Evolutionary conservation across 1,284 basidiomycete genomes (phyloP).

Genomic region (Cutaneotrichosporon sp.): DNA sequence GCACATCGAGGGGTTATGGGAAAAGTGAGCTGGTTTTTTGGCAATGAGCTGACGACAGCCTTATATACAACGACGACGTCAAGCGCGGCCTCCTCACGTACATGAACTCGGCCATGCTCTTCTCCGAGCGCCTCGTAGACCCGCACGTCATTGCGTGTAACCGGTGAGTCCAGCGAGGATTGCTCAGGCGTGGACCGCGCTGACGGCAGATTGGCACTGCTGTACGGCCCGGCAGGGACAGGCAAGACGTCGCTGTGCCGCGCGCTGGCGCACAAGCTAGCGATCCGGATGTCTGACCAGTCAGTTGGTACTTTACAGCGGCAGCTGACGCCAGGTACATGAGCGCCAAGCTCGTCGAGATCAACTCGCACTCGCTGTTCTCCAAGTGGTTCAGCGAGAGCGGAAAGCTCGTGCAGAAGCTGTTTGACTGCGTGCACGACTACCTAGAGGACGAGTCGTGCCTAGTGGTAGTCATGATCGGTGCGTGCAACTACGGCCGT

Average conservation of each 20-base stretch:
- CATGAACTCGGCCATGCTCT: constrained; percentile 84
- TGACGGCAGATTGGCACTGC: constrained; percentile 61
- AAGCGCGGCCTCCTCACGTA: constrained; percentile 86
- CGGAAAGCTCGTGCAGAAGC: constrained; percentile 91
- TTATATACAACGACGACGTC: constrained; percentile 85
- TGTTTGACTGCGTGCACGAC: constrained; percentile 84
- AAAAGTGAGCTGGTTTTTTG: constrained; percentile 44
- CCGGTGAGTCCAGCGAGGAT: constrained; percentile 51
- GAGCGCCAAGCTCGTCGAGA: constrained; percentile 82
- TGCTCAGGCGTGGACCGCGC: neutral
- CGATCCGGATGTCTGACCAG: constrained; percentile 80
- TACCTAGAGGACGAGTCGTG: constrained; percentile 80
- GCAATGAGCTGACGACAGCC: constrained; percentile 48
- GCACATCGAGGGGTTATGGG: constrained; percentile 82
- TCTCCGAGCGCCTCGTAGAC: constrained; percentile 84
- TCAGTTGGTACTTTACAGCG: constrained; percentile 50
- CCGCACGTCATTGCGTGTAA: constrained; percentile 94
- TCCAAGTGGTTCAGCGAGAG: constrained; percentile 98
- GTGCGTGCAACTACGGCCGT: constrained; percentile 49
- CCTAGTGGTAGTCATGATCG: constrained; percentile 92
- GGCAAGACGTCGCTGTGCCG: constrained; percentile 95
- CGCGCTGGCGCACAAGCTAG: constrained; percentile 90
- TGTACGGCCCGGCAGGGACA: constrained; percentile 96
- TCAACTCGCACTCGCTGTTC: constrained; percentile 94
- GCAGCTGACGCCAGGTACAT: constrained; percentile 59